phyloP scores from a whole-genome alignment of 2,329 filamentous ascomycete species.

The Ceratocystis alfenasii region DNA sequence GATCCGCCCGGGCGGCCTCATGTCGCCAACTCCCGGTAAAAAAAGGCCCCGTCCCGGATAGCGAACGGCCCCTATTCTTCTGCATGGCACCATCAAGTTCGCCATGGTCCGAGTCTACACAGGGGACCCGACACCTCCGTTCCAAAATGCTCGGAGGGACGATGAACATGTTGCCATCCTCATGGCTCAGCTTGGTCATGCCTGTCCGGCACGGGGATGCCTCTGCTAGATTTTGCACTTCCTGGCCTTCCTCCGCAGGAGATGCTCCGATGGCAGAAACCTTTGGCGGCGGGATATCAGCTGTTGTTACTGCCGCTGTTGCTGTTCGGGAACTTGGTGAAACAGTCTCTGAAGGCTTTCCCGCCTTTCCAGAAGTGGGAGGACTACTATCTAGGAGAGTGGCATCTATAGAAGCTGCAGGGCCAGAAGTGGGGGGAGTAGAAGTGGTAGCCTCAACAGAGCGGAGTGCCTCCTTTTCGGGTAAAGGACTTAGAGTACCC shows the following conservation, averaged over 20 bases:
- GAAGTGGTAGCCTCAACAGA: background rate
- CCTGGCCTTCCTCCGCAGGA: background rate
- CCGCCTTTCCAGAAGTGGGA: background rate
- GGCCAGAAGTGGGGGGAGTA: background rate
- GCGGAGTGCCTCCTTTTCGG: background rate
- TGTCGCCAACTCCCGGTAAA: constrained; percentile 22
- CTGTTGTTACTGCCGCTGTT: background rate
- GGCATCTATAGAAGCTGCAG: background rate
- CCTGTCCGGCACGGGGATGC: constrained; percentile 10
- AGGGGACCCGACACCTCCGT: constrained; percentile 9
- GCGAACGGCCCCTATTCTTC: constrained; percentile 14
- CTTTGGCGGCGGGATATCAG: background rate
- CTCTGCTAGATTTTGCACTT: constrained; percentile 2
- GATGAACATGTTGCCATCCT: constrained; percentile 14
- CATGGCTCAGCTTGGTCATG: constrained; percentile 13
- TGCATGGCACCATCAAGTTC: background rate
- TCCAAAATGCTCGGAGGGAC: constrained; percentile 11
- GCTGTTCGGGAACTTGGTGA: background rate
- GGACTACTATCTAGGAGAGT: background rate
- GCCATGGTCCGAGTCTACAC: background rate
- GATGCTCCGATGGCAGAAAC: background rate
- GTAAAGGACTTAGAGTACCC: background rate
- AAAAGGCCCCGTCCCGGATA: constrained; percentile 18
- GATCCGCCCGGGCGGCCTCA: constrained; percentile 14
- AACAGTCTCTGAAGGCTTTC: background rate